Percentiles rank a stretch among this genome's conserved stretches.
These are phyloP conservation scores for Circinella minor DNA, from an alignment of 371 early-diverging fungal genomes.

Conservation along the genomic window DNA sequence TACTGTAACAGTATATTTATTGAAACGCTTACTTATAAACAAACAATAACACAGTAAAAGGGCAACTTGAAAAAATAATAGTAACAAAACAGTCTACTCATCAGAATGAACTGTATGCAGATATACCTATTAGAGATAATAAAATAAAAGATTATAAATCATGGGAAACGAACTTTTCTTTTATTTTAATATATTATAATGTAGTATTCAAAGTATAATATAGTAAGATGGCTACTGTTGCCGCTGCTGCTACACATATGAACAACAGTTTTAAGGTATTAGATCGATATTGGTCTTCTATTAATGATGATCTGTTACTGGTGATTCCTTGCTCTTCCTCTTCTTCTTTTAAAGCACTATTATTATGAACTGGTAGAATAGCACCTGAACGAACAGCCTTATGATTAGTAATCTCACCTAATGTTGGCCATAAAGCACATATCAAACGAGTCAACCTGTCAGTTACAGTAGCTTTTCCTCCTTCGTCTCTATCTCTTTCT, in stretches of 20 bases:
- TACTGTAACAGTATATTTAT: neutral
- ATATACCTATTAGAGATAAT: neutral
- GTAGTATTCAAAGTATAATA: constrained; percentile 2
- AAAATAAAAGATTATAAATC: neutral
- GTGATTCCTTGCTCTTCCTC: neutral
- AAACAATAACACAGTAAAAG: neutral
- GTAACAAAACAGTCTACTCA: no score
- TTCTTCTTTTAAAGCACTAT: neutral
- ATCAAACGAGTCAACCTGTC: neutral
- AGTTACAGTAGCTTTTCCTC: no score
- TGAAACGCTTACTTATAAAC: constrained; percentile 18
- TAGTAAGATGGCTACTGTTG: neutral
- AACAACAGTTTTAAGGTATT: neutral
- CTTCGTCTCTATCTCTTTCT: no score
- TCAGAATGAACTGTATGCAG: no score
- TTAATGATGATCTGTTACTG: neutral
- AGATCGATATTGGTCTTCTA: neutral
- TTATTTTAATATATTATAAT: neutral
- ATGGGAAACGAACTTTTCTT: neutral
- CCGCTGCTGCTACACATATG: neutral
- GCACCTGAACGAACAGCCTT: neutral
- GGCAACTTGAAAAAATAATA: neutral
- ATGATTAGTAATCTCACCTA: neutral
- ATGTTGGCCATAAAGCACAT: neutral
- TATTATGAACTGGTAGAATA: constrained; percentile 1